Evolutionary conservation across 495 filamentous ascomycete genomes (phyloP), one percentile per base, ranked within the genome.

Genomic region (Aspergillus steynii): DNA sequence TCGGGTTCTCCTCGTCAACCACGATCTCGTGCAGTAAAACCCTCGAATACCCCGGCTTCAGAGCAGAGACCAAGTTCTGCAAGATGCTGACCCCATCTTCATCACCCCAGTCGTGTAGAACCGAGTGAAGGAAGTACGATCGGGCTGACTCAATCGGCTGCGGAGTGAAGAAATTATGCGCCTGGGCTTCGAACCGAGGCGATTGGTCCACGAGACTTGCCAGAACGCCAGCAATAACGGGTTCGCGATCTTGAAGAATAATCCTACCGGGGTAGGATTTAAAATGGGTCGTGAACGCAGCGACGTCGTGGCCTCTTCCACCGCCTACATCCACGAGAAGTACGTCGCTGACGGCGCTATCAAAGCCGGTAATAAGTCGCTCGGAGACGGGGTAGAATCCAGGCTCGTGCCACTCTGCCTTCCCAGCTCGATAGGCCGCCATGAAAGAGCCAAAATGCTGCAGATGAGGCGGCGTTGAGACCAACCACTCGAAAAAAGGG

Each of bases 281-380:
- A 54, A 71, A 64, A 26, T 76, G 67, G 2, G 42, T n/a, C 5
- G 56, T 60, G 58, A 86, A 80, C 5, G 65, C 62, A 8, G 67
- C 55, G 0, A 84, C 61, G 55, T 86, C 81, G 50, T 85, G 79
- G 1, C 84, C 84, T 2, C 65, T 49, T 10, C 73, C 74, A 12
- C 82, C 85, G 29, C 76, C 84, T 1, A 86, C 71, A 68, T 88
- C 85, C n/a, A 86, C 82, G 2, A 87, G 62, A 1, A 87, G 65
- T 14, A 77, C 70, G 0, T 68, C 66, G 25, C 70, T 61, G 12
- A 29, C 28, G 37, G 62, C 58, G 27, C 20, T 12, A 46, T 65
- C 56, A 48, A 56, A 63, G 1, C 59, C 70, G 3, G 42, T 42
- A n/a, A 63, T 48, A n/a, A 73, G 32, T 14, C 65, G 70, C 29